Percentiles rank a stretch among this genome's conserved stretches.
Conservation (phyloP, 805 yeast species). For the Suhomyces prunicola region DNA sequence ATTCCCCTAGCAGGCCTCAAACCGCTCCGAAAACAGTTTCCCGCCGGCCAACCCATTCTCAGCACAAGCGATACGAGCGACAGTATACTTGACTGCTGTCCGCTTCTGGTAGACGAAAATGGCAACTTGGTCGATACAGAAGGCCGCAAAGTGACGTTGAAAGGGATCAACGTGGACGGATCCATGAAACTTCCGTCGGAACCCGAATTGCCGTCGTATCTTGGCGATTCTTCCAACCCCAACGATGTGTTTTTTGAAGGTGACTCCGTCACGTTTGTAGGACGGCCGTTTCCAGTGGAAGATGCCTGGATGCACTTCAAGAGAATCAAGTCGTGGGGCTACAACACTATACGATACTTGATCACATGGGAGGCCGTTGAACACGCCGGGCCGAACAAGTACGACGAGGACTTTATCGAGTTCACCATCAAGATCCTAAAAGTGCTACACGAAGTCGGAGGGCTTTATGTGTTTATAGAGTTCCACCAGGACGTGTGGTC, state of each 20-base stretch:
- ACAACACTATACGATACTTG: constrained; percentile 70
- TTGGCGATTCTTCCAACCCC: constrained; percentile 33
- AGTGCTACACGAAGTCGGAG: constrained; percentile 60
- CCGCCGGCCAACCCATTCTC: constrained; percentile 15
- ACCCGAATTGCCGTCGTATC: constrained; percentile 48
- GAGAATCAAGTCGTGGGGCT: constrained; percentile 78
- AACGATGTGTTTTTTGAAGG: constrained; percentile 60
- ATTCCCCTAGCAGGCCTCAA: constrained; percentile 25
- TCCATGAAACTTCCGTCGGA: constrained; percentile 64
- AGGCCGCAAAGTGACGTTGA: constrained; percentile 61
- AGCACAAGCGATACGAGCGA: constrained; percentile 5
- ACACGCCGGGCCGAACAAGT: constrained; percentile 79
- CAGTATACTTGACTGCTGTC: constrained; percentile 15
- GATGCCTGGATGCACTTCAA: constrained; percentile 69
- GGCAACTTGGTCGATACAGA: constrained; percentile 60
- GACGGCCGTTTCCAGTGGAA: constrained; percentile 72
- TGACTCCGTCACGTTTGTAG: constrained; percentile 75
- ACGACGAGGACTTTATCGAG: constrained; percentile 73
- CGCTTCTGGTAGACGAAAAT: constrained; percentile 32
- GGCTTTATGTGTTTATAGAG: constrained; percentile 75
- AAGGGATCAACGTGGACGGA: constrained; percentile 82
- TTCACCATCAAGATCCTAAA: constrained; percentile 63
- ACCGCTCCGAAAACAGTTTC: constrained; percentile 24
- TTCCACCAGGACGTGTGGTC: constrained; percentile 97
- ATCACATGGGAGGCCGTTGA: constrained; percentile 93